Evolutionary conservation across 83 land plant species (phyloP), one percentile per base, ranked within the genome.

Genomic region (Picea engelmannii): DNA sequence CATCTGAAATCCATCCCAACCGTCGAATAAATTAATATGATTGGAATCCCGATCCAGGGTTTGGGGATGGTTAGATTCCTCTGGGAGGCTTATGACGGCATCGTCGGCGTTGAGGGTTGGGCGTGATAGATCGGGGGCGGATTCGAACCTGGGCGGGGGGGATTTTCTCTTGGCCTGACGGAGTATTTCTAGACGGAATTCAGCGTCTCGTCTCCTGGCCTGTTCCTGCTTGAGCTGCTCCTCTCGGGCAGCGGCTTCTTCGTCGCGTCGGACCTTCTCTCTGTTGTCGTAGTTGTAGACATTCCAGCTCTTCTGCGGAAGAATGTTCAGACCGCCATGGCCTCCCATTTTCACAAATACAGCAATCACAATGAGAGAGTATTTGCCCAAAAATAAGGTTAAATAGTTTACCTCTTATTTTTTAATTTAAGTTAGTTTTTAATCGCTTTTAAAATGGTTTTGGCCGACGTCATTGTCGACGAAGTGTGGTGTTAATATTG

Each of bases 281-380:
- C 98, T 85, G 85, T 97, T 97, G 11, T 97, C 99, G 87, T 76
- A 95, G 81, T 95, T 97, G 94, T 97, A 97, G 61, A 97, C 99
- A 79, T 97, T 97, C 98, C 99, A 97, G n/a, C 93, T 80, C 89
- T 97, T 97, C 91, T 97, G 99, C 7, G 99, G 98, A 2, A 97
- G 90, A 86, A 97, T 97, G 83, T 97, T 95, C 35, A 97, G 88
- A 5, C 99, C 98, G 24, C 99, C 99, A 67, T 97, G 99, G 25
- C 98, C 99, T 70, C 99, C 98, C 99, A 97, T 95, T 52, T 52
- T 52, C 58, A 0, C 58, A 10, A 3, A 52, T 52, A 11, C 58
- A 52, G 12, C 58, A 11, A 52, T 52, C 58, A 52, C 58, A 11
- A 52, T 52, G 58, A 52, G 11, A 52, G 13, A n/a, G n/a, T 52